Evolutionary conservation across 2,329 filamentous ascomycete genomes (phyloP).

Genomic region (Sarocladiaceae sp.): DNA sequence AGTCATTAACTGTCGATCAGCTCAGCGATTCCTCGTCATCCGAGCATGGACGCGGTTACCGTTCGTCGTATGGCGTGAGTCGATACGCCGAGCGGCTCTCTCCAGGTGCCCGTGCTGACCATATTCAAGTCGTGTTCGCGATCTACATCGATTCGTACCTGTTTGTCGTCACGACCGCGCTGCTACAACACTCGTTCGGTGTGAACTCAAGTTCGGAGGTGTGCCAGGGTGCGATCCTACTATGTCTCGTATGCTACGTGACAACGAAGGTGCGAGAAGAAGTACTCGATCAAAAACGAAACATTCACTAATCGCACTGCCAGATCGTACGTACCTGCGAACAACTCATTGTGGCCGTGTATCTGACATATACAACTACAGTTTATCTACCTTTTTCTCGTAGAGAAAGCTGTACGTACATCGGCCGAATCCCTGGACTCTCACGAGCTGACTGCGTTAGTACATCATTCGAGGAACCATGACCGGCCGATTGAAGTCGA

Average conservation of each 20-base stretch:
- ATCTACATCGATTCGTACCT: slow-evolving; percentile 58
- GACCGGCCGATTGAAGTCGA: slow-evolving; percentile 50
- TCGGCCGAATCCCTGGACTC: neutral
- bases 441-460: slow-evolving; percentile 22
- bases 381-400: slow-evolving; percentile 61
- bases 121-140: slow-evolving; percentile 57
- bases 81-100: no score
- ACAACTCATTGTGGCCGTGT: no score
- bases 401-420: slow-evolving; percentile 54
- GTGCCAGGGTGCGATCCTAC: slow-evolving; percentile 54
- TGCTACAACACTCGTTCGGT: slow-evolving; percentile 54
- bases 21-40: slow-evolving; percentile 31
- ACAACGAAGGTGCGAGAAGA: slow-evolving; percentile 64
- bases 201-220: slow-evolving; percentile 45
- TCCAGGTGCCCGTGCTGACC: no score
- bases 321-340: slow-evolving; percentile 3
- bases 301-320: no score
- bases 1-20: slow-evolving; percentile 18
- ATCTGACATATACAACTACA: neutral
- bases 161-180: slow-evolving; percentile 54
- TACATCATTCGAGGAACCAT: slow-evolving; percentile 53
- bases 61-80: slow-evolving; percentile 39
- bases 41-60: slow-evolving; percentile 37
- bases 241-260: slow-evolving; percentile 59
- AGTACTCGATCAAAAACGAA: no score